Percentiles rank a stretch among this genome's conserved stretches.
Conservation (phyloP, 2,329 filamentous ascomycete species). For the Fusarium lateritium region DNA sequence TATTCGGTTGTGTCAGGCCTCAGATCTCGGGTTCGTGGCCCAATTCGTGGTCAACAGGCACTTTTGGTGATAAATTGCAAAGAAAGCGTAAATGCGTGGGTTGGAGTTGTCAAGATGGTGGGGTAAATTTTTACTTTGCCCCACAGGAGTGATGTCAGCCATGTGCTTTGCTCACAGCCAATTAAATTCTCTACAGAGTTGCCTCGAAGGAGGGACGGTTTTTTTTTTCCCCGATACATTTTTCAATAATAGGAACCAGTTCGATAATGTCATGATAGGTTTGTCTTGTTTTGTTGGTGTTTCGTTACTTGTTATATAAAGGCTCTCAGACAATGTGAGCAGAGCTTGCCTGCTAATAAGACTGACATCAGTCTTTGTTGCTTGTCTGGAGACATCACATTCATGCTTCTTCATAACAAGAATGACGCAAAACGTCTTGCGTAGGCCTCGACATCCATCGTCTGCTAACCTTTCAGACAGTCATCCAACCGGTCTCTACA, state of each 20-base stretch:
- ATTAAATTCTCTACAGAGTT: constrained; percentile 18
- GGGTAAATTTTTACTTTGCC: constrained; percentile 57
- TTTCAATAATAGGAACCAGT: too few relatives aligned
- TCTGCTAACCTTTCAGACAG: constrained; percentile 30
- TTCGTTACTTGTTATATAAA: constrained; percentile 36
- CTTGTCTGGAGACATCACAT: constrained; percentile 27
- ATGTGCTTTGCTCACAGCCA: constrained; percentile 20
- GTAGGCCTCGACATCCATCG: constrained; percentile 12
- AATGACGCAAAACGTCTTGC: constrained; percentile 21
- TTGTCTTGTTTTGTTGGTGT: constrained; percentile 16
- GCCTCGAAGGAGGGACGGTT: not conserved
- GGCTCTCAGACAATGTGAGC: constrained; percentile 15
- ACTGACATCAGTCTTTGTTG: constrained; percentile 19
- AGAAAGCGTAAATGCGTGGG: constrained; percentile 43
- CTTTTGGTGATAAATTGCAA: constrained; percentile 46
- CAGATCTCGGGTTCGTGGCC: constrained; percentile 38
- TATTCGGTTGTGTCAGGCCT: constrained; percentile 32
- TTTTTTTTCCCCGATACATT: too few relatives aligned
- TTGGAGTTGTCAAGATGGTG: constrained; percentile 52
- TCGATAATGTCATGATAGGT: not conserved
- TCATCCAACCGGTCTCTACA: constrained; percentile 42
- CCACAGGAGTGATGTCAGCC: constrained; percentile 54
- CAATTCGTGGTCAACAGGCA: constrained; percentile 33
- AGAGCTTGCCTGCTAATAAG: constrained; percentile 11
- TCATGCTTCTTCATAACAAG: constrained; percentile 33